Evolutionary conservation across 495 filamentous ascomycete genomes (phyloP), one percentile per base, ranked within the genome.

Genomic region (Staphylotrichum longicolle): DNA sequence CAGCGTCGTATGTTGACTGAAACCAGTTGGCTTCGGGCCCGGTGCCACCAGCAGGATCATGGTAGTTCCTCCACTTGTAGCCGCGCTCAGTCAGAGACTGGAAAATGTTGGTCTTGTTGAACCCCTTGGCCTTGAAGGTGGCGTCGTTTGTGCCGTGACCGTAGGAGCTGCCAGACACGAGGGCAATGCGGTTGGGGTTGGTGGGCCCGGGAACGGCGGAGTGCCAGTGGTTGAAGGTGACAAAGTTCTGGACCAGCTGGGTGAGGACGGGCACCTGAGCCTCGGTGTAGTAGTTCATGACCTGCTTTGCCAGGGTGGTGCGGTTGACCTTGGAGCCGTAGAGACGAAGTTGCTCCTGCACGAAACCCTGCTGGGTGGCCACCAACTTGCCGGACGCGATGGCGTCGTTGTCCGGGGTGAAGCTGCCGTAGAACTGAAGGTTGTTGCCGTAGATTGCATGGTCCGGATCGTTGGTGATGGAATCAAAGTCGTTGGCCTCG

Each of bases 191-290:
- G 73, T 82, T 82, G 40, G 80, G 78, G 69, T 80, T 72, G 58
- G 78, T 79, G 33, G 75, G 77, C 74, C 81, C 81, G 3, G 80
- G 80, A 42, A 79, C 70, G 54, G 74, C 71, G 9, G 78, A 77
- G 66, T 78, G 76, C 80, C 80, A 84, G 65, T 77, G 70, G 72
- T 83, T 78, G 65, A 84, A 82, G 30, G 75, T 73, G 0, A 78
- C 67, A 64, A 77, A 84, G 64, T 83, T 79, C 54, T 83, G 71
- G n/a, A 77, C 78, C 60, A 84, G 66, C 11, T 69, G 50, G 6
- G 69, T 74, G 40, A 83, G 68, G 9, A 82, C 76, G 10, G 79
- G 80, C 12, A 82, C 70, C 63, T 83, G 69, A 1, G 77, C 75
- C 55, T 76, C 75, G 33, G 77, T 78, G 55, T 82, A 83, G 68